Conservation (phyloP, 257 asterid species). For the Rhazya stricta region DNA sequence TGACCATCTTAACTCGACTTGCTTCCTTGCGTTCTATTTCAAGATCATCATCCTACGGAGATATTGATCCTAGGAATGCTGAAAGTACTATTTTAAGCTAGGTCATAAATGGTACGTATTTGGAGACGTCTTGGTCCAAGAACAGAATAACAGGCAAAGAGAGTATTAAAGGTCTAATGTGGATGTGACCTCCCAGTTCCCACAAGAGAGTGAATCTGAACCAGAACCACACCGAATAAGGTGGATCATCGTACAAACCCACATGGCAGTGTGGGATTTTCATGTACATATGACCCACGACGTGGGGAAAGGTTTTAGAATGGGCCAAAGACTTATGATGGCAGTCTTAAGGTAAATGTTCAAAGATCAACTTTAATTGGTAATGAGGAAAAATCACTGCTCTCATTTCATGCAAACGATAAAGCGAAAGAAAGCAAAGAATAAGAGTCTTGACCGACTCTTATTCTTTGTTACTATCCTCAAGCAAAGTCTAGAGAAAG, state of each 20-base stretch:
- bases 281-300: constrained; percentile 24
- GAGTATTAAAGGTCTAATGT: not conserved
- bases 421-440: constrained; percentile 11
- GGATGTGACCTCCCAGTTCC: not conserved
- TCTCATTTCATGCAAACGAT: constrained; percentile 19
- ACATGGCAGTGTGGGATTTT: constrained; percentile 24
- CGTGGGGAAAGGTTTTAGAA: constrained; percentile 19
- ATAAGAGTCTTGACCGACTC: not conserved
- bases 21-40: not conserved
- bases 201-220: not conserved
- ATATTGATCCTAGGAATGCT: no score
- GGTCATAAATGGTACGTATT: not conserved
- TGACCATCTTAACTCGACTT: not conserved
- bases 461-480: constrained; percentile 41
- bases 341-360: constrained; percentile 23
- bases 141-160: constrained; percentile 2
- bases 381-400: constrained; percentile 8
- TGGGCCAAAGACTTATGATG: constrained; percentile 37
- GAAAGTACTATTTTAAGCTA: no score
- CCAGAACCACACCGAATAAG: constrained; percentile 10
- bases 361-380: constrained; percentile 17
- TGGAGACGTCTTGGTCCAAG: not conserved
- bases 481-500: constrained; percentile 47
- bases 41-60: no score
- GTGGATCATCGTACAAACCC: constrained; percentile 15